Conservation (phyloP, 306 rosid genomes). For the Canavalia ensiformis region DNA sequence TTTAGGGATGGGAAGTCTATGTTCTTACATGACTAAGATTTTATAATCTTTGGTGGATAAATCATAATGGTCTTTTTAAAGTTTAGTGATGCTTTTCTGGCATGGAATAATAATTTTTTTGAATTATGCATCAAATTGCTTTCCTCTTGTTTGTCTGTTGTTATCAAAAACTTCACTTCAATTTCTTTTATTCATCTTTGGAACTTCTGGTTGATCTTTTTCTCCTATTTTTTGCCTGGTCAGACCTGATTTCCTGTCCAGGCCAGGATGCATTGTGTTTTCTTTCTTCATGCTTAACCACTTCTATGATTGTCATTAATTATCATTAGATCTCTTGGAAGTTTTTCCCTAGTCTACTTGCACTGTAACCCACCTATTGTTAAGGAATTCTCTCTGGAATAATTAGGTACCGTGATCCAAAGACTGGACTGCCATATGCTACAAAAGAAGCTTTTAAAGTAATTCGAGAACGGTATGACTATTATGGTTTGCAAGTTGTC, state of each 20-base stretch:
- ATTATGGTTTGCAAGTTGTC: constrained; percentile 43
- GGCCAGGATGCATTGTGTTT: background rate
- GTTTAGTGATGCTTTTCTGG: background rate
- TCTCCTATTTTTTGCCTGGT: background rate
- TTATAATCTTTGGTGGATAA: background rate
- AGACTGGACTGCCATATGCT: constrained; percentile 89
- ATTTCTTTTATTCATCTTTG: background rate
- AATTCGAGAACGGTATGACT: constrained; percentile 77
- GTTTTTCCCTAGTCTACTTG: constrained; percentile 7
- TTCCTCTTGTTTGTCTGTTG: constrained; percentile 17
- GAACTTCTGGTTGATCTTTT: background rate
- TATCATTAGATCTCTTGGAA: constrained; percentile 21
- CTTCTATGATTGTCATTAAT: background rate
- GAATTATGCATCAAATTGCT: constrained; percentile 30
- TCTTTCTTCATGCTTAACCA: constrained; percentile 31
- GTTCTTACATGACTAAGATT: constrained; percentile 3
- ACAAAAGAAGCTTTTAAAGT: constrained; percentile 89
- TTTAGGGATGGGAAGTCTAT: constrained; percentile 3
- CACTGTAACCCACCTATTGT: constrained; percentile 13
- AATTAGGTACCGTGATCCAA: constrained; percentile 92
- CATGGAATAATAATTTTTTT: background rate
- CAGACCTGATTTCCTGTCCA: background rate
- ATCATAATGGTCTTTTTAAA: background rate
- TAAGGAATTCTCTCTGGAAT: constrained; percentile 44
- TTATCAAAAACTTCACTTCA: background rate